phyloP scores from a whole-genome alignment of 345 rosid species.

The Lumnitzera racemosa region DNA sequence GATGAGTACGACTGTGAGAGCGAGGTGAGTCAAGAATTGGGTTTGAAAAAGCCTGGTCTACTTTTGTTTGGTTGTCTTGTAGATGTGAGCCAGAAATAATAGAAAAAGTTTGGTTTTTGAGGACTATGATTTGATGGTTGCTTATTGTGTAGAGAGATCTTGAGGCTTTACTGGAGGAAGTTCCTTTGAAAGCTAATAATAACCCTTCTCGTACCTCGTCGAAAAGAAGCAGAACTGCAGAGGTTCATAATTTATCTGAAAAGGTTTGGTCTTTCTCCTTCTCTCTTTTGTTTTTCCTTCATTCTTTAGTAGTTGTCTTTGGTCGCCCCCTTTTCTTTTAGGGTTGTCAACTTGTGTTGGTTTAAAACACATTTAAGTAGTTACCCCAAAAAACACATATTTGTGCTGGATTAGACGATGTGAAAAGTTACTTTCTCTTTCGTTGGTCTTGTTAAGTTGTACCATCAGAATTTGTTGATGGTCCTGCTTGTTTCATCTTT shows the following conservation, averaged over 20 bases:
- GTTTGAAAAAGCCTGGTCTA: slow-evolving; percentile 1
- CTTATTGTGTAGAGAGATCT: slow-evolving; percentile 45
- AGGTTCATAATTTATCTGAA: slow-evolving; percentile 93
- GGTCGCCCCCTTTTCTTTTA: slow-evolving; percentile 1
- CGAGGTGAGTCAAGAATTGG: slow-evolving; percentile 42
- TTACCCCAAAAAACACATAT: too few relatives aligned
- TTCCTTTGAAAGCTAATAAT: slow-evolving; percentile 30
- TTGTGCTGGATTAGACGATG: too few relatives aligned
- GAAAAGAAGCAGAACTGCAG: slow-evolving; percentile 92
- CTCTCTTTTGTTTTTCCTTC: not conserved
- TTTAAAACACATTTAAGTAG: too few relatives aligned
- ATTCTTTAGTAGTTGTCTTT: not conserved
- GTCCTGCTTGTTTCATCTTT: too few relatives aligned
- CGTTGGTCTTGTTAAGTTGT: too few relatives aligned
- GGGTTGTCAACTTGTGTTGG: too few relatives aligned
- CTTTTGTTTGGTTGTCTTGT: not conserved
- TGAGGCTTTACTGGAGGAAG: slow-evolving; percentile 53
- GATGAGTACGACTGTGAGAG: slow-evolving; percentile 75
- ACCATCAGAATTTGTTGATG: too few relatives aligned
- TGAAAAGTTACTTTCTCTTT: too few relatives aligned
- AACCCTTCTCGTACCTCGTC: slow-evolving; percentile 47
- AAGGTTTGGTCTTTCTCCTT: slow-evolving; percentile 40
- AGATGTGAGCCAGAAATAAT: not conserved
- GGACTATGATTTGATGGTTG: slow-evolving; percentile 3
- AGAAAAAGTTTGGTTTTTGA: not conserved